Percentiles rank a stretch among this genome's conserved stretches.
phyloP scores from a whole-genome alignment of 2,329 filamentous ascomycete genomes.

The Epichloe bromicola region DNA sequence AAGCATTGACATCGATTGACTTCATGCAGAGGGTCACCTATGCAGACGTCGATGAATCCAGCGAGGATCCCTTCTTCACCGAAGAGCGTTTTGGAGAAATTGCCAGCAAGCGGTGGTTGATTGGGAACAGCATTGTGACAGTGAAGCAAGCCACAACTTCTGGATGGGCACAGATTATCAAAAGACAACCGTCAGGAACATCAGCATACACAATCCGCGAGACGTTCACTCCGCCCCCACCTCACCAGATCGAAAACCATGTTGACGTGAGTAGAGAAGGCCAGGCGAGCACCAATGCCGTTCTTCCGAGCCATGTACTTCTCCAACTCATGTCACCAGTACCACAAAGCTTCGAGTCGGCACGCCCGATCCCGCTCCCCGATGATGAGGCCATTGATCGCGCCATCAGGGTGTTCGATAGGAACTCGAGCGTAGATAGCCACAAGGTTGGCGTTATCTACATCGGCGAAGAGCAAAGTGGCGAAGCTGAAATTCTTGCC shows the following conservation, averaged over 20 bases:
- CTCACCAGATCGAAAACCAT: conserved; percentile 38
- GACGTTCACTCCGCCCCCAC: conserved; percentile 43
- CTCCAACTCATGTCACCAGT: conserved; percentile 54
- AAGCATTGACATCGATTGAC: conserved; percentile 85
- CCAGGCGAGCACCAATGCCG: conserved; percentile 41
- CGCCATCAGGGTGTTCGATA: conserved; percentile 71
- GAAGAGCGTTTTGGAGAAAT: conserved; percentile 52
- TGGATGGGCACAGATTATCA: conserved; percentile 58
- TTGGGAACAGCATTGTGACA: conserved; percentile 62
- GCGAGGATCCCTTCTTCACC: conserved; percentile 52
- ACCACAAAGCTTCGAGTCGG: conserved; percentile 42
- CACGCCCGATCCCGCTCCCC: conserved; percentile 65
- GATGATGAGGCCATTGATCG: conserved; percentile 55
- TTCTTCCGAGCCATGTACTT: conserved; percentile 62
- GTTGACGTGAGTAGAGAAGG: conserved; percentile 36
- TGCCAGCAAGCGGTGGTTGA: conserved; percentile 54
- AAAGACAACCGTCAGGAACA: conserved; percentile 57
- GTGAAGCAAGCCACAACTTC: conserved; percentile 56
- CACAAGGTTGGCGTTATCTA: conserved; percentile 95
- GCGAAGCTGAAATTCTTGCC: conserved; percentile 71
- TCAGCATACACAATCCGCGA: conserved; percentile 47
- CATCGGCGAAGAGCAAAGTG: conserved; percentile 72
- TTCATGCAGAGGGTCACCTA: conserved; percentile 86
- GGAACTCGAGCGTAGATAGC: conserved; percentile 79
- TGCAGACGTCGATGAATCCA: conserved; percentile 71